Base-by-base conservation (phyloP, 495 filamentous ascomycete species). In the Neurospora cerealis region DNA sequence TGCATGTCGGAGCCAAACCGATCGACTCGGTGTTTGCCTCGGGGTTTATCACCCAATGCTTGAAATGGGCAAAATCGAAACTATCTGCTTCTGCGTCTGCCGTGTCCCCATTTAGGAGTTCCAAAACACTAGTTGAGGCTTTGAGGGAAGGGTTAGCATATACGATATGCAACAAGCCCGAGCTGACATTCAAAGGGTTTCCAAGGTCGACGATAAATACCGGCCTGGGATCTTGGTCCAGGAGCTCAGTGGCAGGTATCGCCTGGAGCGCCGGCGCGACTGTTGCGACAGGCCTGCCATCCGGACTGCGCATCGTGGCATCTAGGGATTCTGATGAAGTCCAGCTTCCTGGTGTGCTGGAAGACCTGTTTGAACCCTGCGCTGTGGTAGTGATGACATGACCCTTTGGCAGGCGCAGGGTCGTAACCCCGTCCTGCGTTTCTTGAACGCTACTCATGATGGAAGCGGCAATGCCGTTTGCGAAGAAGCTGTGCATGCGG, bases 201-300 rank as follows among this genome's bases (percentile, higher is more conserved):
- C 79, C 83, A 10, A 91, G 80, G 73, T 93, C 91, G 19, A 92
- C 80, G 71, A 93, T 85, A 75, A 93, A 92, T 8, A 89, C 91
- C 28, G 90, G 90, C 34, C 91, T 81, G 38, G 89, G 86, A 75
- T 93, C 91, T 70, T 89, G 87, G 69, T 93, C 91, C 69, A 93
- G 78, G 34, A 92, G 80, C 80, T 93, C 91, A 28, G 88, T 75
- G 9, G 91, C 81, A 11, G 89, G 90, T 73, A 93, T 83, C 62
- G 83, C 84, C 32, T 83, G 83, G 10, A 93, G 82, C 28, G 87
- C 77, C 60, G 88, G 83, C 36, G 87, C 72, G 34, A 79, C 75
- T 11, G 86, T 81, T 3, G 80, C 72, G 46, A 77, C 80, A 3
- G 83, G 78, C 46, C 81, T 80, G 17, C 77, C 75, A 42, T 87